Base-by-base conservation (phyloP, 305 asterid genomes). In the Fraxinus latifolia region DNA sequence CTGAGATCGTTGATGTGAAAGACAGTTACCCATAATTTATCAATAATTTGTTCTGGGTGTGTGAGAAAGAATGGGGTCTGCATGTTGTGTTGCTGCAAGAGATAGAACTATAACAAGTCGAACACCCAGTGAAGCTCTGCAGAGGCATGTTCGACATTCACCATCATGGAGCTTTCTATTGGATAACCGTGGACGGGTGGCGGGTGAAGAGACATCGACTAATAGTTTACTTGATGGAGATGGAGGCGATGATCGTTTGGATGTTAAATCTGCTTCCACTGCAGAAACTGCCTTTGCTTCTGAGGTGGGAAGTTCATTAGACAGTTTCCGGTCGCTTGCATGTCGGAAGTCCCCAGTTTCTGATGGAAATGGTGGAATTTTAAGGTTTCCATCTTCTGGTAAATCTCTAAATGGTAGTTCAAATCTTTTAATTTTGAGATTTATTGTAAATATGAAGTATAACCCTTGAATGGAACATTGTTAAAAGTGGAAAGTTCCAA, bases 151-250 rank as follows among this genome's bases (percentile, higher is more conserved):
- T 60, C 90, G 94, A 75, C 85, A 90, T 89, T 96, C 99, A 5
- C 99, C 99, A 71, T 90, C 93, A 14, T 96, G 98, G 98, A 96
- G 98, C 88, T 91, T 94, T 85, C 91, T 98, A 77, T 93, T 98
- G 98, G 98, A 96, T 90, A 94, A 91, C 82, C 94, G 95, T 70
- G 94, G 95, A 32, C 91, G 98, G 55, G 96, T 94, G 70, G 96
- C 94, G 65, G 99, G 97, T 81, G 99, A 94, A 86, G 99, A 94
- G 76, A 87, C 89, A 14, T 89, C 94, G 67, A 82, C 89, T 71
- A 91, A 89, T 88, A 92, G 96, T 94, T 77, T 82, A 4, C 87
- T 86, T 55, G 90, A 85, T 85, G 91, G 93, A 15, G 90, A 85
- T 37, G 44, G 90, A 32, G 90, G 80, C 32, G 87, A 87, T 65